Percentiles rank a stretch among this genome's conserved stretches.
Evolutionary conservation across 768 basidiomycete genomes (phyloP).

Genomic region (Tulasnella sp.): DNA sequence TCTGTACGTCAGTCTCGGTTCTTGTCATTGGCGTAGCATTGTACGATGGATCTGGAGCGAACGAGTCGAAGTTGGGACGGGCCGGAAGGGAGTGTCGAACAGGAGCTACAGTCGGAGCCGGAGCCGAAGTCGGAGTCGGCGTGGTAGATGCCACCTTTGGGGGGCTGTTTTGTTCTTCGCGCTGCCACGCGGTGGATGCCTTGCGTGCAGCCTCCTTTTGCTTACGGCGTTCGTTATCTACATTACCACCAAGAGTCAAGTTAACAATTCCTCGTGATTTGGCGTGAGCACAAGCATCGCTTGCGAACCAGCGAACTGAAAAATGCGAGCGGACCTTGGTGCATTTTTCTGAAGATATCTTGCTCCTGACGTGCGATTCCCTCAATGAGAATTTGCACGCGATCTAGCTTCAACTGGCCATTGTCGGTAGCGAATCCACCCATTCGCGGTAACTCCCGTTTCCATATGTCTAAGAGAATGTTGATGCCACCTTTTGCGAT

Average conservation of each 20-base stretch:
- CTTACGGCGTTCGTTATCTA: constrained; percentile 91
- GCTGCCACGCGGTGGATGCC: too few species aligned
- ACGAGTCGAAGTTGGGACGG: constrained; percentile 61
- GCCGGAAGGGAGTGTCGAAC: constrained; percentile 36
- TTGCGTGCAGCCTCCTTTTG: constrained; percentile 81
- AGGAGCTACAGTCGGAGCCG: constrained; percentile 23
- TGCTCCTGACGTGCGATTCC: constrained; percentile 90
- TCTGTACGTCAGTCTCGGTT: not conserved
- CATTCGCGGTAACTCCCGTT: constrained; percentile 83
- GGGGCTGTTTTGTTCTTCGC: not conserved
- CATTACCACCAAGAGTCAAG: constrained; percentile 12
- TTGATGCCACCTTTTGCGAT: constrained; percentile 99
- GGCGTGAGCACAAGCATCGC: too few species aligned
- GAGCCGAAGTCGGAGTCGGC: constrained; percentile 22
- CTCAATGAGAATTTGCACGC: constrained; percentile 90
- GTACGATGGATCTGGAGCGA: constrained; percentile 24
- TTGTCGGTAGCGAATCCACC: constrained; percentile 94
- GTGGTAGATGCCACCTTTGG: constrained; percentile 36
- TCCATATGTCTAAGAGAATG: constrained; percentile 92
- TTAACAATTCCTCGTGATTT: not conserved
- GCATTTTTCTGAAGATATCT: constrained; percentile 84
- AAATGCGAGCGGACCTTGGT: constrained; percentile 58
- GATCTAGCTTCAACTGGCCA: constrained; percentile 69
- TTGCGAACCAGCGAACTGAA: not conserved
- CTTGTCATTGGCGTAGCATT: not conserved